Conservation (phyloP, 441 rosid genomes). For the Rhodomyrtus psidioides region DNA sequence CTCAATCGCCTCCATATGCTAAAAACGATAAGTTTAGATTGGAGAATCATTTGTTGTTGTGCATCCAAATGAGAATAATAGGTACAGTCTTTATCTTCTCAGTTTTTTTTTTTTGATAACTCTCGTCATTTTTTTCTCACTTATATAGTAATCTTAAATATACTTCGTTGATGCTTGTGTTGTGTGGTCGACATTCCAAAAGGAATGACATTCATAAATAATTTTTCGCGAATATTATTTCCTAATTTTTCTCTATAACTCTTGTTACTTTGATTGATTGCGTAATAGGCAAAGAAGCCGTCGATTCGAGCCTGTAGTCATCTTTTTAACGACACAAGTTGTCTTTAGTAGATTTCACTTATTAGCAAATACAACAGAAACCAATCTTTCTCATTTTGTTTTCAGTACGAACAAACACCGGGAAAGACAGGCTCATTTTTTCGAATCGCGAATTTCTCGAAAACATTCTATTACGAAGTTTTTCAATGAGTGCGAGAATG, state of each 20-base stretch:
- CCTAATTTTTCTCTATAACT: not conserved
- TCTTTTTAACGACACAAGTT: accelerated
- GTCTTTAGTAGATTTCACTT: not conserved
- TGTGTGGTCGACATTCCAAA: not conserved
- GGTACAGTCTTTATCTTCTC: accelerated
- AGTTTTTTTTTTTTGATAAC: accelerated
- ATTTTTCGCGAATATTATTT: not conserved
- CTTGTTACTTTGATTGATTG: not conserved
- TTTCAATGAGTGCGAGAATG: not conserved
- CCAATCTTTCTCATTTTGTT: not conserved
- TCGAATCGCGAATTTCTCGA: not conserved
- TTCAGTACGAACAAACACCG: not conserved
- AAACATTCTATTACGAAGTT: not conserved
- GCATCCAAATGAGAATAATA: not conserved
- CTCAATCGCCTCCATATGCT: too few relatives aligned
- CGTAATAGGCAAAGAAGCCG: accelerated
- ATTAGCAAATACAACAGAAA: not conserved
- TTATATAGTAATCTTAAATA: not conserved
- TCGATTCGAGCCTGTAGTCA: accelerated
- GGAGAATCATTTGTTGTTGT: accelerated
- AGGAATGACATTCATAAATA: not conserved
- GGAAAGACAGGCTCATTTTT: not conserved
- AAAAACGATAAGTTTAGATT: not conserved
- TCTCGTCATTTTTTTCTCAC: accelerated
- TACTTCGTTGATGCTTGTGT: not conserved